Evolutionary conservation across 805 yeast genomes (phyloP).

Genomic region (Scheffersomyces spartinae): DNA sequence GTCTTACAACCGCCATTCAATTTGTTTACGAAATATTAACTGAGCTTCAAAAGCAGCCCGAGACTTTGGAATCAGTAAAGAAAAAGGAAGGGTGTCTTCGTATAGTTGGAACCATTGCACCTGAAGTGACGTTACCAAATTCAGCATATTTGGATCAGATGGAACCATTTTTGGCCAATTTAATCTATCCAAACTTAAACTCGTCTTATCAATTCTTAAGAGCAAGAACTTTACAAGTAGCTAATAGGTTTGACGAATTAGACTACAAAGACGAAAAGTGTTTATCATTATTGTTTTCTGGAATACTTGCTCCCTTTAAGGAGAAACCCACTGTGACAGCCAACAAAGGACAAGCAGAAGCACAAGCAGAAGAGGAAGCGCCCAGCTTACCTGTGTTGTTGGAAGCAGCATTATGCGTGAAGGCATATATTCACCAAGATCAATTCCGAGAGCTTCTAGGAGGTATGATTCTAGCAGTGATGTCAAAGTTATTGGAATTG

Average conservation of each 20-base stretch:
- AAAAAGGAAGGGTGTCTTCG: slow-evolving; percentile 72
- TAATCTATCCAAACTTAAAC: slow-evolving; percentile 62
- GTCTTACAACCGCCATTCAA: slow-evolving; percentile 48
- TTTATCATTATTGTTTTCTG: slow-evolving; percentile 17
- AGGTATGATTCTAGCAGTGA: slow-evolving; percentile 61
- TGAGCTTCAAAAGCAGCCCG: slow-evolving; percentile 17
- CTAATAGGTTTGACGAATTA: slow-evolving; percentile 54
- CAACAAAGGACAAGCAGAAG: no score
- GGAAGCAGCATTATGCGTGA: slow-evolving; percentile 78
- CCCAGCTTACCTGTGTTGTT: slow-evolving; percentile 61
- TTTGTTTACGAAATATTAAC: slow-evolving; percentile 45
- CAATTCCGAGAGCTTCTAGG: slow-evolving; percentile 61
- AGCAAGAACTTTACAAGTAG: slow-evolving; percentile 61
- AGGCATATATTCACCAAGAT: slow-evolving; percentile 56
- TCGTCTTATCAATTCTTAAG: slow-evolving; percentile 56
- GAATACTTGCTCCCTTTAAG: slow-evolving; percentile 22
- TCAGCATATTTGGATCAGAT: slow-evolving; percentile 52
- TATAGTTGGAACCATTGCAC: slow-evolving; percentile 63
- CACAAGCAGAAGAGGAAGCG: slow-evolving; percentile 8
- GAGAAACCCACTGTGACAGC: no score
- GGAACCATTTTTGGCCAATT: slow-evolving; percentile 52
- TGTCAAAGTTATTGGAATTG: slow-evolving; percentile 65
- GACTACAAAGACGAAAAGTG: slow-evolving; percentile 28
- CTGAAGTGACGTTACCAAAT: slow-evolving; percentile 39
- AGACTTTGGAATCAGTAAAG: slow-evolving; percentile 38